Evolutionary conservation across 1,284 basidiomycete genomes (phyloP).

Genomic region (Phellopilus nigrolimitatus): DNA sequence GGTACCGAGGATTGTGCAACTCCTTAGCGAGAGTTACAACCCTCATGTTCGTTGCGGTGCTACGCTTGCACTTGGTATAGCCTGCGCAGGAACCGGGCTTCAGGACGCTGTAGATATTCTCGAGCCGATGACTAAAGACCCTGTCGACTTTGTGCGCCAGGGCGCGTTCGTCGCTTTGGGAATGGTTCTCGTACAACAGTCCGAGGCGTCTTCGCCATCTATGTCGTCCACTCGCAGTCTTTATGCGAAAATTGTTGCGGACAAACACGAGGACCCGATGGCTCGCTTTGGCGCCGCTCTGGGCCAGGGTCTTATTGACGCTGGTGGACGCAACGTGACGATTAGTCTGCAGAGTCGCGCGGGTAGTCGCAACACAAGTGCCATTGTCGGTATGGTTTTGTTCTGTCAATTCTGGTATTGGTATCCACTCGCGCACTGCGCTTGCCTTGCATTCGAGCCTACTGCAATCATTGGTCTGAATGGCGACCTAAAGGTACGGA

Average conservation of each 20-base stretch:
- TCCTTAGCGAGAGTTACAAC: conserved; percentile 95
- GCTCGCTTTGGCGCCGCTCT: conserved; percentile 93
- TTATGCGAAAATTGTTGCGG: conserved; percentile 83
- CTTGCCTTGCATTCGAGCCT: conserved; percentile 87
- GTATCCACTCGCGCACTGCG: conserved; percentile 95
- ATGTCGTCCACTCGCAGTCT: conserved; percentile 74
- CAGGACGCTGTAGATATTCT: conserved; percentile 93
- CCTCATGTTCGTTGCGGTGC: conserved; percentile 97
- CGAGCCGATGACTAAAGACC: conserved; percentile 95
- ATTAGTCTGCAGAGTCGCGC: conserved; percentile 89
- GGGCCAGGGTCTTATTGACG: conserved; percentile 94
- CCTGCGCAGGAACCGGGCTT: conserved; percentile 94
- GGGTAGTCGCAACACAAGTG: conserved; percentile 85
- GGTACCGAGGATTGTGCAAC: conserved; percentile 91
- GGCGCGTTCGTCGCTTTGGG: conserved; percentile 94
- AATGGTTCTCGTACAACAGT: conserved; percentile 94
- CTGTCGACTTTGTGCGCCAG: conserved; percentile 95
- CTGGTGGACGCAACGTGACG: conserved; percentile 91
- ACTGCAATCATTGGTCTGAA: conserved; percentile 91
- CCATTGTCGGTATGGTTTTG: conserved; percentile 92
- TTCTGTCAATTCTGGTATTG: conserved; percentile 99
- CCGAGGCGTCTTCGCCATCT: conserved; percentile 82
- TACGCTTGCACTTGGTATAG: conserved; percentile 90
- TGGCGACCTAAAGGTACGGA: conserved; percentile 80
- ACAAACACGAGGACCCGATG: conserved; percentile 98